Percentiles rank a stretch among this genome's conserved stretches.
Evolutionary conservation across 495 filamentous ascomycete genomes (phyloP).

Genomic region (Daldinia vernicosa): DNA sequence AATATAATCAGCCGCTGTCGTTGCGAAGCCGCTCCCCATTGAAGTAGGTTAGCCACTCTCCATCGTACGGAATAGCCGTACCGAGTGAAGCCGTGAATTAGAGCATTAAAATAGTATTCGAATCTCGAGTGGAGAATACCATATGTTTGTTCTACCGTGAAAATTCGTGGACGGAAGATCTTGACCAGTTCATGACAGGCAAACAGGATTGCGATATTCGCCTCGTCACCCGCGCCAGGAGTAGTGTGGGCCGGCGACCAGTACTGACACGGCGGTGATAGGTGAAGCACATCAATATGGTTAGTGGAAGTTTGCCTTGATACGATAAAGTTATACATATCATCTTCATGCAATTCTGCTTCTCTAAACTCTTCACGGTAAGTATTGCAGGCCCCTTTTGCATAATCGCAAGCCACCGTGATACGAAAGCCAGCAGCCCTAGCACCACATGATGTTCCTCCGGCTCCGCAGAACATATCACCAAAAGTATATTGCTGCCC

Average conservation of each 20-base stretch:
- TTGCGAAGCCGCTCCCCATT: conserved; percentile 56
- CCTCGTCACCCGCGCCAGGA: conserved; percentile 71
- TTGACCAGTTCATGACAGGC: conserved; percentile 67
- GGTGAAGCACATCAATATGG: conserved; percentile 76
- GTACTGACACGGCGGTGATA: conserved; percentile 85
- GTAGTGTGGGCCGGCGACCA: conserved; percentile 82
- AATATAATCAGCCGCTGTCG: conserved; percentile 74
- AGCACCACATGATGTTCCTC: conserved; percentile 78
- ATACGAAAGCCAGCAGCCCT: conserved; percentile 66
- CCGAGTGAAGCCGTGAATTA: conserved; percentile 71
- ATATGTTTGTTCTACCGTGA: conserved; percentile 87
- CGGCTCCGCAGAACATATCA: conserved; percentile 80
- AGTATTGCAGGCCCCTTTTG: conserved; percentile 61
- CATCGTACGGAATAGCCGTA: conserved; percentile 73
- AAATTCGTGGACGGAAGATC: conserved; percentile 70
- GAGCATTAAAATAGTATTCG: conserved; percentile 62
- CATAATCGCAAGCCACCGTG: conserved; percentile 70
- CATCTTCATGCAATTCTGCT: conserved; percentile 52
- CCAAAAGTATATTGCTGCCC: conserved; percentile 68
- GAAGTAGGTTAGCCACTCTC: conserved; percentile 57
- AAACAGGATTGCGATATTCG: conserved; percentile 76
- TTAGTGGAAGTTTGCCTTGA: conserved; percentile 15
- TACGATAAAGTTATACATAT: conserved; percentile 60
- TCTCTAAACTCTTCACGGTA: conserved; percentile 68
- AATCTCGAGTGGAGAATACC: conserved; percentile 65